Evolutionary conservation across 352 stramenopile species (phyloP).

Genomic region (Phytophthora pisi): DNA sequence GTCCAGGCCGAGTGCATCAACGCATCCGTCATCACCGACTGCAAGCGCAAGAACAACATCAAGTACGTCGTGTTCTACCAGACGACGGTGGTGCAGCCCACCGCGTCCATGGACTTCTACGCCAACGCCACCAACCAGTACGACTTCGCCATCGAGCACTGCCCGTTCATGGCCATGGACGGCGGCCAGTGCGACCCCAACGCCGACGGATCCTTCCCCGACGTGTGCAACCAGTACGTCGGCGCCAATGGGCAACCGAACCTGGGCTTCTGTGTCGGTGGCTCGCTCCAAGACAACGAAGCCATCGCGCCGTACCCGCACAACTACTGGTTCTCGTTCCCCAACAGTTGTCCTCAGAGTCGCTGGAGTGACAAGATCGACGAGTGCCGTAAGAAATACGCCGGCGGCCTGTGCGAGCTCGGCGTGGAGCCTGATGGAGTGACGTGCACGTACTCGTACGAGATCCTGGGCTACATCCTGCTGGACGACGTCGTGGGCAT

Average conservation of each 20-base stretch:
- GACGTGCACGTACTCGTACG: slow-evolving; percentile 67
- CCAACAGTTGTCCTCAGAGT: too few species aligned
- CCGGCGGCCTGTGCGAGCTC: slow-evolving; percentile 48
- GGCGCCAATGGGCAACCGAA: too few species aligned
- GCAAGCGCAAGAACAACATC: slow-evolving; percentile 62
- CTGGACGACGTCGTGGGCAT: slow-evolving; percentile 77
- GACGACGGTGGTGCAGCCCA: slow-evolving; percentile 50
- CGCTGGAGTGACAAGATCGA: slow-evolving; percentile 61
- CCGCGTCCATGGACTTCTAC: slow-evolving; percentile 55
- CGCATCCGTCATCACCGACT: slow-evolving; percentile 38
- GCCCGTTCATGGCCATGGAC: slow-evolving; percentile 65
- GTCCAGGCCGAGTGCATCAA: slow-evolving; percentile 72
- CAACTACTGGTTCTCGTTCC: slow-evolving; percentile 87
- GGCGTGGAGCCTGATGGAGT: slow-evolving; percentile 59
- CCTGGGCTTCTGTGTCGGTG: slow-evolving; percentile 59
- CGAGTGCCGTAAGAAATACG: slow-evolving; percentile 41
- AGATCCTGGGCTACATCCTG: slow-evolving; percentile 64
- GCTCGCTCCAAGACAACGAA: slow-evolving; percentile 52
- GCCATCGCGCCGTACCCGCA: slow-evolving; percentile 69
- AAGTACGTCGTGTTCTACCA: slow-evolving; percentile 72
- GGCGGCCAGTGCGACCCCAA: slow-evolving; percentile 57
- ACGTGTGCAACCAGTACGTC: slow-evolving; percentile 62
- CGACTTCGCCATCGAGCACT: slow-evolving; percentile 50
- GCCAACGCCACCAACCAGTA: slow-evolving; percentile 36
- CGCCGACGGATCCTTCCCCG: slow-evolving; percentile 44